These are phyloP conservation scores for Ichthyophthirius multifiliis DNA, from an alignment of 169 alveolate species.

Conservation along the genomic window DNA sequence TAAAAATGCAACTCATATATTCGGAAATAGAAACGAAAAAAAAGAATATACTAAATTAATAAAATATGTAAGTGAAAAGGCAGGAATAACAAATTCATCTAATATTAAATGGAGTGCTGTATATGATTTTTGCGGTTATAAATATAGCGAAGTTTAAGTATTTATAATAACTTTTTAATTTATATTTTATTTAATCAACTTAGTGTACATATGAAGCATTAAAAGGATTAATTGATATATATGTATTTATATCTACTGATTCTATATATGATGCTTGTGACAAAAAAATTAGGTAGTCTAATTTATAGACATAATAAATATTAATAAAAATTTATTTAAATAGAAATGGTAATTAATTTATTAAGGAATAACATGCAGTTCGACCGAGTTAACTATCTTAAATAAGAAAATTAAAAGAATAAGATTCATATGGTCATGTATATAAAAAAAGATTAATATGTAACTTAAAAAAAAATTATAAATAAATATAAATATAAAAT, in stretches of 20 bases:
- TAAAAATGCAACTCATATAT: conserved; percentile 27
- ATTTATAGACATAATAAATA: neutral
- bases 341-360: neutral
- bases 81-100: neutral
- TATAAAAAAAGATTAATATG: too few relatives aligned
- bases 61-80: conserved; percentile 10
- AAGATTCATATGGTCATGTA: conserved; percentile 53
- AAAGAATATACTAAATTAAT: conserved; percentile 6
- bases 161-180: neutral
- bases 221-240: conserved; percentile 20
- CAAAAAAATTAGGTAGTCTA: neutral
- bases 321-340: neutral
- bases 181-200: neutral
- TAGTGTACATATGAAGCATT: conserved; percentile 15
- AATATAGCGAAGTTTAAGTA: conserved; percentile 24
- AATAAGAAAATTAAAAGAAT: neutral
- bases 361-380: neutral
- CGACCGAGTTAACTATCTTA: neutral
- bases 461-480: too few relatives aligned
- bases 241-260: conserved; percentile 55
- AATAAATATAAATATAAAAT: too few relatives aligned
- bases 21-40: conserved; percentile 32
- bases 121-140: conserved; percentile 38
- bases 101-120: conserved; percentile 49
- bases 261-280: conserved; percentile 50